A percentile compares a stretch with the other conserved stretches of the same genome.
Evolutionary conservation across 2,329 filamentous ascomycete genomes (phyloP).

Genomic region (Pseudogymnoascus sp.): DNA sequence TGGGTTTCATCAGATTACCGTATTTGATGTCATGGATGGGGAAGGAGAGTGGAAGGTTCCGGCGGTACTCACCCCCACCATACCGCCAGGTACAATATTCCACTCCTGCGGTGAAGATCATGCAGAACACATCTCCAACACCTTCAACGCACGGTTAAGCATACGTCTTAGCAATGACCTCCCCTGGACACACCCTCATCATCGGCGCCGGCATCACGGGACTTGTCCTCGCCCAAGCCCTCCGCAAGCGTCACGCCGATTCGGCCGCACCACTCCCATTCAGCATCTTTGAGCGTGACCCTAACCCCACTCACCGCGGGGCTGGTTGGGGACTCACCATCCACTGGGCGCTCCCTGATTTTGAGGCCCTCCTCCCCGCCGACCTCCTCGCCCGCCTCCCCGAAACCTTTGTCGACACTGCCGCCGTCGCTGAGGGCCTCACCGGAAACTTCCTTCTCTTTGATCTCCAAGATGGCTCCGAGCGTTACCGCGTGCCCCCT

Average conservation of each 20-base stretch:
- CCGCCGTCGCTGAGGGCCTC: constrained; percentile 39
- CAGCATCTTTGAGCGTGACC: constrained; percentile 48
- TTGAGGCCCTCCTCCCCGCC: constrained; percentile 43
- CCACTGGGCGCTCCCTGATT: constrained; percentile 50
- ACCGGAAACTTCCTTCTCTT: constrained; percentile 46
- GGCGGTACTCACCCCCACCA: not conserved
- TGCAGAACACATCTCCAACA: constrained; percentile 3
- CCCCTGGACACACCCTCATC: constrained; percentile 22
- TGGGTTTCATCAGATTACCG: not conserved
- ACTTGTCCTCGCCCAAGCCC: constrained; percentile 27
- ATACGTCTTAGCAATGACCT: not conserved
- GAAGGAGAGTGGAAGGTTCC: not conserved
- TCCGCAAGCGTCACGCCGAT: constrained; percentile 19
- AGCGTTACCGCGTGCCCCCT: constrained; percentile 37
- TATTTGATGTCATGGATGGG: not conserved
- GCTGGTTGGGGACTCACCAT: constrained; percentile 56
- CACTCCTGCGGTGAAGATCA: not conserved
- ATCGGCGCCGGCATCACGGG: constrained; percentile 30
- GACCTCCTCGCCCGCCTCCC: constrained; percentile 38
- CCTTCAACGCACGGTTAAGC: not conserved
- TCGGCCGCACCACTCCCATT: constrained; percentile 35
- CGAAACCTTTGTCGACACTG: constrained; percentile 45
- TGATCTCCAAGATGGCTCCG: constrained; percentile 43
- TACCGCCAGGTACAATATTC: not conserved
- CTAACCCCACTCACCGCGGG: constrained; percentile 37